Evolutionary conservation across 306 rosid genomes (phyloP), one percentile per base, ranked within the genome.

Genomic region (Cicer bijugum): DNA sequence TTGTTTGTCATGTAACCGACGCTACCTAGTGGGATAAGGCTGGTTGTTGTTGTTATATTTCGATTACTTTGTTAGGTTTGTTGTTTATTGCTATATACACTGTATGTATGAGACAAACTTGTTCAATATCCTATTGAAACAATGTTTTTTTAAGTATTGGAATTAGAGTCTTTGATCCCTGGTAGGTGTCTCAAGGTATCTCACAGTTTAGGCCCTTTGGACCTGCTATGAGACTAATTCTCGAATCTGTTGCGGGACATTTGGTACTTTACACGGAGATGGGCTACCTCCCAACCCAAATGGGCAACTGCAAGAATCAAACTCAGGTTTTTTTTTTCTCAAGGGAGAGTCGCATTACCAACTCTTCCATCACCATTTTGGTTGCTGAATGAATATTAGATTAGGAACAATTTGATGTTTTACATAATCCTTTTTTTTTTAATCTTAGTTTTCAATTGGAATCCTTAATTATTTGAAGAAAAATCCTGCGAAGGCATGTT

Each of bases 401-500:
- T 58, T 61, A 47, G 74, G 62, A 73, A 14, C 69, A 45, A 15
- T 37, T 57, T 58, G 2, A 23, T 38, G 16, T 75, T 60, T 59
- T 59, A 14, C 65, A 35, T 51, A 16, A 17, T 61, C 39, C 35
- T 55, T 65, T 4, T 53, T 33, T 70, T 33, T 70, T 40, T 70
- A 43, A 6, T 72, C 46, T 19, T 67, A 47, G 61, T 67, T 48
- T 82, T 73, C 42, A 65, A 50, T 71, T 64, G 85, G 35, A 74
- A 75, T 83, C 92, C 96, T 89, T 89, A 75, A 87, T 74, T 68
- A 47, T 28, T 63, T 43, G 57, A 81, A 91, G 98, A 69, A 91
- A 94, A 88, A 9, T 81, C 61, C 64, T 91, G 46, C 78, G 90
- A 77, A 88, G 86, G 84, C 90, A 88, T 75, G 97, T 88, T 0